Evolutionary conservation across 163 green algal species (phyloP).

Genomic region (Scenedesmus sp.): DNA sequence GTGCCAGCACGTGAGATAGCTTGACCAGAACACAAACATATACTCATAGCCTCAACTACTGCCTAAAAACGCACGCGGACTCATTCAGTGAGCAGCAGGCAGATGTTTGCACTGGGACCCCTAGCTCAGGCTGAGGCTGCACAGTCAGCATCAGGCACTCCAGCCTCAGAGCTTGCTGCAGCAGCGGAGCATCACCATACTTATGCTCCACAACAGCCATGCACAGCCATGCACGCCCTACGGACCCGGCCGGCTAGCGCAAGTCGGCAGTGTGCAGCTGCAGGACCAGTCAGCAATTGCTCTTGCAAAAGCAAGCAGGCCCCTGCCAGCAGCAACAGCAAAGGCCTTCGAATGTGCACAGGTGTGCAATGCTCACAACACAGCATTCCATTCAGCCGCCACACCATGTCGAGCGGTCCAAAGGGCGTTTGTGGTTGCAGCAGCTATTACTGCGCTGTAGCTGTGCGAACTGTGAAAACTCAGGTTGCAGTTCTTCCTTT

Average conservation of each 20-base stretch:
- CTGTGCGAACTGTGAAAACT: too few relatives aligned
- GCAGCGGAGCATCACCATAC: background rate
- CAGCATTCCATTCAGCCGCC: background rate
- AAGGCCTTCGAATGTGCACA: background rate
- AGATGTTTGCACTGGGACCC: conserved; percentile 1
- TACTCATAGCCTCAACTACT: background rate
- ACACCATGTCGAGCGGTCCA: background rate
- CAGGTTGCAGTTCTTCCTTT: too few relatives aligned
- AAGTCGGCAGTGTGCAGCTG: background rate
- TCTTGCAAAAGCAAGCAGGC: background rate
- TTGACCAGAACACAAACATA: background rate
- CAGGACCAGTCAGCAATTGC: background rate
- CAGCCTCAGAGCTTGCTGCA: background rate
- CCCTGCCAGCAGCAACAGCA: background rate
- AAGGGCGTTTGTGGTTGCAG: too few relatives aligned
- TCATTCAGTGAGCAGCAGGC: background rate
- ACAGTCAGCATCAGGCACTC: background rate
- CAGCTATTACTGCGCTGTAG: too few relatives aligned
- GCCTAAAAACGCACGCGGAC: background rate
- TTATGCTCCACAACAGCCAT: background rate
- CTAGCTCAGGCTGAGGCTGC: background rate
- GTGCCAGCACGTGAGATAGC: background rate
- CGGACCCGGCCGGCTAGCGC: background rate
- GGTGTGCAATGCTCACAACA: background rate
- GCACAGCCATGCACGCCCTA: background rate